Conservation (phyloP, 106 monocot genomes). For the Apostasia shenzhenica region DNA sequence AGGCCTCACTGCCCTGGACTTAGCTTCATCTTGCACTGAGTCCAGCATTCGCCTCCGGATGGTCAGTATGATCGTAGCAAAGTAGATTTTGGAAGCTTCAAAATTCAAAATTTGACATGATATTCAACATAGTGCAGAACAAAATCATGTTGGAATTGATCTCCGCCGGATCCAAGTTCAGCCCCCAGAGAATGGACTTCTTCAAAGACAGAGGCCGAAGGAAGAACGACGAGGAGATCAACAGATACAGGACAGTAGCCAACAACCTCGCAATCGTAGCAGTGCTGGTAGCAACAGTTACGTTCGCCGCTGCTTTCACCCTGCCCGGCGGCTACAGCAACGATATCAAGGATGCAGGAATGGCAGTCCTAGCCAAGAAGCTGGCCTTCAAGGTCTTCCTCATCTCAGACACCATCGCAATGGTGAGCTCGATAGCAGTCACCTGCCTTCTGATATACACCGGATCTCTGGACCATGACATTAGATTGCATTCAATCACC, state of each 20-base stretch:
- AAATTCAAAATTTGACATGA: not conserved
- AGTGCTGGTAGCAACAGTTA: slow-evolving; percentile 43
- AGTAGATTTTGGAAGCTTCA: not conserved
- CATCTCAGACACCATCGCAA: slow-evolving; percentile 29
- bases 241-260: slow-evolving; percentile 2
- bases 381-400: slow-evolving; percentile 38
- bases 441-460: slow-evolving; percentile 19
- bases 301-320: slow-evolving; percentile 49
- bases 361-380: slow-evolving; percentile 20
- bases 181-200: slow-evolving; percentile 7
- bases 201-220: not conserved
- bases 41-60: slow-evolving; percentile 17
- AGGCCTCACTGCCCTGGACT: slow-evolving; percentile 19
- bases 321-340: slow-evolving; percentile 41
- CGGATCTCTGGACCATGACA: slow-evolving; percentile 17
- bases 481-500: slow-evolving; percentile 11
- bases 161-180: slow-evolving; percentile 13
- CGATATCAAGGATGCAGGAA: slow-evolving; percentile 4
- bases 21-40: slow-evolving; percentile 7
- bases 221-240: slow-evolving; percentile 8
- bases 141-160: slow-evolving; percentile 13
- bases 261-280: slow-evolving; percentile 25
- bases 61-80: not conserved
- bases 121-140: slow-evolving; percentile 10
- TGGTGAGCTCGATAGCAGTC: slow-evolving; percentile 23